Evolutionary conservation across 352 stramenopile species (phyloP), one percentile per base, ranked within the genome.

Genomic region (Phytophthora litchii): DNA sequence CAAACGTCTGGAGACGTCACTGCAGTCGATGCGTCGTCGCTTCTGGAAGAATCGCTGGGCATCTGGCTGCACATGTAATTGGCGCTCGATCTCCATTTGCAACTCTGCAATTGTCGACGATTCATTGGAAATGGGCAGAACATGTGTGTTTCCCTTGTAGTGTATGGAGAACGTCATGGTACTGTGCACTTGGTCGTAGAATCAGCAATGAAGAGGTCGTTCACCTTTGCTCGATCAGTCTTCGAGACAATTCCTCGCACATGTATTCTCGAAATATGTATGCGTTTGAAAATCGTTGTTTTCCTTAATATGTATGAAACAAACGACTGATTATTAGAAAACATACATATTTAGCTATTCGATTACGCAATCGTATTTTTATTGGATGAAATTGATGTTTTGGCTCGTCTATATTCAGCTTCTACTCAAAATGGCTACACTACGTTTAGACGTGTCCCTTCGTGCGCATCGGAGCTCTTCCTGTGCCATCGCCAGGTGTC

Each of bases 11-110:
- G 16, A 42, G 19, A 27, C 8, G 48, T 72, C 51, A 21, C 56
- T 69, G 41, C 60, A 68, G 43, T 87, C 67, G 12, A 91, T 38
- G 27, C 78, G 73, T 10, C 70, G 74, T 40, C 76, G 80, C 40
- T 76, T 68, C 54, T 86, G 68, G 60, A 91, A 88, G 25, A 86
- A 62, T 32, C 82, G 72, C 63, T 89, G 82, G 3, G 67, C 67
- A 4, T 89, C 82, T 11, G 10, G 35, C 3, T 68, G 37, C 0
- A 89, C 64, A 20, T 27, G 20, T 20, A 80, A 47, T 20, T 64
- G 36, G 7, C 32, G 17, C 36, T 68, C 60, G 10, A 91, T 55
- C 17, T 75, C 19, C 3, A 54, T 36, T 44, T 88, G 82, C 12
- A 86, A 37, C 32, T 84, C 48, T 13, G 21, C 65, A 10, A 79